Base-by-base conservation (phyloP, 1,139 yeast genomes). In the Pichia sp. region DNA sequence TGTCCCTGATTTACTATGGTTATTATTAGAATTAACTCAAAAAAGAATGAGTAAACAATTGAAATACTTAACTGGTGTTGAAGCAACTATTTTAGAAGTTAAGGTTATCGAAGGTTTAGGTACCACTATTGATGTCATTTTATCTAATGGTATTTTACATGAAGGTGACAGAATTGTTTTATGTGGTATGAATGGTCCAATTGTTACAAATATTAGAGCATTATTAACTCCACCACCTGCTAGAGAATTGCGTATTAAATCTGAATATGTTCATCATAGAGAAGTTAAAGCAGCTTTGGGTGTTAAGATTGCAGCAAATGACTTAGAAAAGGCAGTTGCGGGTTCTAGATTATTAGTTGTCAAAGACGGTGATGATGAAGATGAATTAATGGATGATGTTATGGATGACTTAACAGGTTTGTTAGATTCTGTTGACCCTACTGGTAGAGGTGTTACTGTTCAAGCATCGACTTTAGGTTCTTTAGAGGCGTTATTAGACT, bases 401-500 rank as follows among this genome's bases (percentile, higher is more conserved):
- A 94, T 94, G 98, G 97, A 92, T 62, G 99, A 92, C 68, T 77
- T 92, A 67, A 89, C 97, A 39, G 97, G 96, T 43, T 75, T 92
- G 59, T 75, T 92, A 61, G 97, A 89, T 67, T 86, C 95, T 52
- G 97, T 92, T 53, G 98, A 94, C 68, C 82, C 85, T 56, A 77
- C 90, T 42, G 98, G 98, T 61, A 80, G 77, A 64, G 99, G 98
- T 77, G 98, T 94, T 48, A 89, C 90, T 60, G 99, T 94, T 40
- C 99, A 94, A 72, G 97, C 98, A 0, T 89, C 97, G 12, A 94
- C 98, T 22, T 79, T 92, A 65, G 99, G 98, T 76, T 90, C 98
- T 39, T 75, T 92, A 63, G 99, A 92, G 72, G 99, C 99, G 2
- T 74, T 92, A 59, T 78, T 92, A 58, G 97, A 92, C 69, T 94